Evolutionary conservation across 768 basidiomycete genomes (phyloP), one percentile per base, ranked within the genome.

Genomic region (Porphyrellus cyaneotinctus): DNA sequence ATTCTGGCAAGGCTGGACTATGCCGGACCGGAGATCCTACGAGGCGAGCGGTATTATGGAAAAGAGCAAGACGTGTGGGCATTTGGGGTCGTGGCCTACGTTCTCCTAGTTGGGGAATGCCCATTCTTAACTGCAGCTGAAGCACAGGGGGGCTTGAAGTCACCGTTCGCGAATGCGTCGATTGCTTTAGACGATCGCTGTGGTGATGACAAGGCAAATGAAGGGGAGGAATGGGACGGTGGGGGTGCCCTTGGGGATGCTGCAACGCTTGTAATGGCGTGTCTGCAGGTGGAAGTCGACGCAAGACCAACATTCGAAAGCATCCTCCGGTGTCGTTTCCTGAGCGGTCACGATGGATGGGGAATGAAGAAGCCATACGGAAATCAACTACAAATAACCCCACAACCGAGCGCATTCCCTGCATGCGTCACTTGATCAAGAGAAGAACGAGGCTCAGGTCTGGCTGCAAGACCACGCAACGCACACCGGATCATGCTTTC

Each of bases 21-120:
- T 66, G 95, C 95, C 15, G 91, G 90, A 10, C 97, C 95, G 35
- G 95, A 99, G 70, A 98, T 99, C 51, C 72, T 99, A 28, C 85
- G 92, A 17, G 95, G 95, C 4, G 93, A 97, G 66, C 82, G 90
- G 45, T 99, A 99, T 68, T 80, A 88, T 58, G 97, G 95, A 32
- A 95, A 94, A 65, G 93, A 95, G 66, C 95, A 97, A 70, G 95
- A 99, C 61, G 89, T 97, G 3, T 99, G 95, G 95, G 95, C 95
- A 0, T 90, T 95, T 54, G 95, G 95, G 14, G 94, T 98, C 22
- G 92, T 99, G 20, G 93, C 87, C 13, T 99, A 94, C 68, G 95
- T 99, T 51, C 81, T 99, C 56, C 79, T 98, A 17, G 81, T 87
- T 20, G 91, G 92, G 7, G 92, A 95, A 73, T 95, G 92, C 64